Conservation (phyloP, 139 green algal genomes). For the Yamagishiella unicocca region DNA sequence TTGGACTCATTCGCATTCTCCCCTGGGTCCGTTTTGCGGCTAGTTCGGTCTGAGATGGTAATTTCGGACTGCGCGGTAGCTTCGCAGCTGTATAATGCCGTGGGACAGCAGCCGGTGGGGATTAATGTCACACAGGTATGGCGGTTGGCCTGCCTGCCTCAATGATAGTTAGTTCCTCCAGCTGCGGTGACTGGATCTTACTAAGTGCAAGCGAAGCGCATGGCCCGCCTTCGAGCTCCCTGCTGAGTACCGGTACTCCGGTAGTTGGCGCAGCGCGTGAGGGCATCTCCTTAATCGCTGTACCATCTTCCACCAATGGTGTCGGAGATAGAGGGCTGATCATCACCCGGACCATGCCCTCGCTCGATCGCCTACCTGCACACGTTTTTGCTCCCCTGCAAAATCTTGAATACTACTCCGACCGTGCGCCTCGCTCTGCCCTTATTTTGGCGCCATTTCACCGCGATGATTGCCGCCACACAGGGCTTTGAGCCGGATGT, state of each 20-base stretch:
- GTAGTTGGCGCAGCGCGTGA: not conserved
- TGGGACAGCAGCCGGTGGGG: not conserved
- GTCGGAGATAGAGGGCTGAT: not conserved
- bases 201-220: not conserved
- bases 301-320: not conserved
- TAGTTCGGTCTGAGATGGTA: slow-evolving; percentile 11
- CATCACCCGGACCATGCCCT: not conserved
- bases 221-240: not conserved
- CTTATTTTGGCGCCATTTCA: not conserved
- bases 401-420: no score
- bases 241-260: not conserved
- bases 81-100: not conserved
- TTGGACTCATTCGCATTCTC: slow-evolving; percentile 11
- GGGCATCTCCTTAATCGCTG: not conserved
- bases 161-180: not conserved
- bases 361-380: no score
- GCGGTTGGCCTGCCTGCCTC: not conserved
- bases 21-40: not conserved
- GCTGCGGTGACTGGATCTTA: not conserved
- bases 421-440: not conserved
- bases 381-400: no score
- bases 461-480: not conserved
- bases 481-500: not conserved
- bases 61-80: slow-evolving; percentile 29
- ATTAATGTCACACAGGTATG: not conserved